Evolutionary conservation across 768 basidiomycete species (phyloP).

Genomic region (Mycena filopes): DNA sequence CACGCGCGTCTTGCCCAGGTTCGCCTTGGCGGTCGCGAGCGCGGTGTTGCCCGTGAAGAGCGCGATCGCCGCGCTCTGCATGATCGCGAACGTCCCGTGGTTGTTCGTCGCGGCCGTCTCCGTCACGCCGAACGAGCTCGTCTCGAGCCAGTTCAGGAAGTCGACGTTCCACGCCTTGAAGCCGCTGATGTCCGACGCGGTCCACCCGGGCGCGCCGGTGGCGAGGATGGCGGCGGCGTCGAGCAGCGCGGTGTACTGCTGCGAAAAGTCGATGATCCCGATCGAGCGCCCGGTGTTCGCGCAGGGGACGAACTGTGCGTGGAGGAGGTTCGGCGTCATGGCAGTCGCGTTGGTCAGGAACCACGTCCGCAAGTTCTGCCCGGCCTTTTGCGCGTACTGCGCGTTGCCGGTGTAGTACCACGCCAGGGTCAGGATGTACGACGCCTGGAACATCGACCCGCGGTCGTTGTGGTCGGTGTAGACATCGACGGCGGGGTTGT

Average conservation of each 20-base stretch:
- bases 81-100: slow-evolving; percentile 28
- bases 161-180: slow-evolving; percentile 29
- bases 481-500: slow-evolving; percentile 13
- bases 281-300: slow-evolving; percentile 22
- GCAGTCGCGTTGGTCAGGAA: slow-evolving; percentile 49
- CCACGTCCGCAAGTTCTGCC: slow-evolving; percentile 49
- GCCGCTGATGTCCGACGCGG: slow-evolving; percentile 1
- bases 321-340: slow-evolving; percentile 57
- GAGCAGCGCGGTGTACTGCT: slow-evolving; percentile 21
- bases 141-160: slow-evolving; percentile 25
- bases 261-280: slow-evolving; percentile 30
- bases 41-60: slow-evolving; percentile 17
- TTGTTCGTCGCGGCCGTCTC: slow-evolving; percentile 27
- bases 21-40: slow-evolving; percentile 16
- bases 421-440: slow-evolving; percentile 49
- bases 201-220: slow-evolving; percentile 25
- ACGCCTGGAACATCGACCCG: slow-evolving; percentile 54
- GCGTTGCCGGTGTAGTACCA: slow-evolving; percentile 49
- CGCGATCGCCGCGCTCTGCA: slow-evolving; percentile 29
- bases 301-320: slow-evolving; percentile 42
- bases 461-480: slow-evolving; percentile 39
- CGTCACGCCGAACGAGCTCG: slow-evolving; percentile 17
- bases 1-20: slow-evolving; percentile 10
- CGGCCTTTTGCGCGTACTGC: slow-evolving; percentile 45
- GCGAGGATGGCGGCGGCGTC: slow-evolving; percentile 30